Evolutionary conservation across 176 grass and related monocot genomes (phyloP).

Genomic region (Ensete ventricosum): DNA sequence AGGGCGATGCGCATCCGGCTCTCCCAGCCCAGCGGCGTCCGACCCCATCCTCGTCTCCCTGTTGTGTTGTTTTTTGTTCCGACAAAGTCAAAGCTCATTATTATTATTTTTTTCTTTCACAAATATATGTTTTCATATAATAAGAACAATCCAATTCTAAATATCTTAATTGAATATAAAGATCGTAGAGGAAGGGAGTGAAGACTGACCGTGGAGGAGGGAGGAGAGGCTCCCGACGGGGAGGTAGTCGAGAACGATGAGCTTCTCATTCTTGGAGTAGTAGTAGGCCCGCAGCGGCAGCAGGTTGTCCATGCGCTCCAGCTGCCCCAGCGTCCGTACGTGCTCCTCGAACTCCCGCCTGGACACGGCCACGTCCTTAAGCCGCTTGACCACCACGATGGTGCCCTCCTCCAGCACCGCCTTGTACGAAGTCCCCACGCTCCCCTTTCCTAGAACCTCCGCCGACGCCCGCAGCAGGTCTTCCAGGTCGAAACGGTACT

Average conservation of each 20-base stretch:
- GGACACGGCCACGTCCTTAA: constrained; percentile 55
- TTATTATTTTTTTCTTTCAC: too few relatives aligned
- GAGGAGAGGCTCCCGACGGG: constrained; percentile 79
- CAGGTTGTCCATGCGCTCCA: constrained; percentile 47
- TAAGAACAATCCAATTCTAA: neutral
- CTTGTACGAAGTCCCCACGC: constrained; percentile 67
- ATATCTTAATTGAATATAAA: neutral
- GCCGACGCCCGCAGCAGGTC: constrained; percentile 94
- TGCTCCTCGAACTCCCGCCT: constrained; percentile 49
- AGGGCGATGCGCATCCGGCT: constrained; percentile 66
- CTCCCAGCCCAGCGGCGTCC: constrained; percentile 59
- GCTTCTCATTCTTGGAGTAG: constrained; percentile 90
- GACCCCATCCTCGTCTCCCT: constrained; percentile 55
- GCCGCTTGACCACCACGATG: constrained; percentile 82
- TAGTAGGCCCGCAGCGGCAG: constrained; percentile 57
- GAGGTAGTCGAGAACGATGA: constrained; percentile 68
- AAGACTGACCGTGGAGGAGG: constrained; percentile 54
- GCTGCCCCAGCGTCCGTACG: constrained; percentile 37
- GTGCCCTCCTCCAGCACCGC: constrained; percentile 72
- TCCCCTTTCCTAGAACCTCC: constrained; percentile 83
- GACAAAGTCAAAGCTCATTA: too few relatives aligned
- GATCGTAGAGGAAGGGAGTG: neutral
- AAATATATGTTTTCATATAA: too few relatives aligned
- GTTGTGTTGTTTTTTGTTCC: neutral
- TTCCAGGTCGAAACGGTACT: constrained; percentile 84